A percentile compares a stretch with the other conserved stretches of the same genome.
These are phyloP conservation scores for Alternaria rosae DNA, from an alignment of 2,329 filamentous ascomycete genomes.

Conservation along the genomic window DNA sequence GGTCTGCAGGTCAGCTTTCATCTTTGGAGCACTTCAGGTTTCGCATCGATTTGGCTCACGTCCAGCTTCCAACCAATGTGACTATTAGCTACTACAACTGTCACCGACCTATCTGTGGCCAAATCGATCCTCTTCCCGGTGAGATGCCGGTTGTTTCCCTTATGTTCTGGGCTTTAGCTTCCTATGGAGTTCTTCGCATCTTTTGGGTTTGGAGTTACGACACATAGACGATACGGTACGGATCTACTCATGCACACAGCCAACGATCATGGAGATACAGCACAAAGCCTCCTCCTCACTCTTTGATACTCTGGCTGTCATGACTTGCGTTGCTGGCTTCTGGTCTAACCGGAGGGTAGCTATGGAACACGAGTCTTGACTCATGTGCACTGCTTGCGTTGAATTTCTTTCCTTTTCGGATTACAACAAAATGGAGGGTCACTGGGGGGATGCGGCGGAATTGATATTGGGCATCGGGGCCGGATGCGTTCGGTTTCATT, in stretches of 20 bases:
- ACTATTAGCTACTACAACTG: constrained; percentile 7
- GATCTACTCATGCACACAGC: neutral
- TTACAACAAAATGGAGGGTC: neutral
- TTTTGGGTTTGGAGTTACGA: neutral
- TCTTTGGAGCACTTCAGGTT: neutral
- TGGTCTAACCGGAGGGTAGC: neutral
- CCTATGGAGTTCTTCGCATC: neutral
- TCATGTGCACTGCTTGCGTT: neutral
- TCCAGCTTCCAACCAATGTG: constrained; percentile 7
- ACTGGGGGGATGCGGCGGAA: neutral
- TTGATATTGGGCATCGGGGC: neutral
- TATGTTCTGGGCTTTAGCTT: neutral
- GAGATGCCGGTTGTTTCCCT: neutral
- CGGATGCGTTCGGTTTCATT: neutral
- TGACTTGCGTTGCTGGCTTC: neutral
- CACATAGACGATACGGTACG: neutral
- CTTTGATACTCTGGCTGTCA: neutral
- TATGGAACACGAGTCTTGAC: neutral
- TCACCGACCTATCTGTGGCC: constrained; percentile 3
- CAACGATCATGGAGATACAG: neutral
- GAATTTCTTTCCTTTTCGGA: neutral
- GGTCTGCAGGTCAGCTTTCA: neutral
- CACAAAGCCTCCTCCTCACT: neutral
- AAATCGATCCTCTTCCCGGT: neutral
- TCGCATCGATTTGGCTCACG: constrained; percentile 24